A percentile compares a stretch with the other conserved stretches of the same genome.
phyloP scores from a whole-genome alignment of 2,329 filamentous ascomycete genomes.

The Microthyrium microscopicum region DNA sequence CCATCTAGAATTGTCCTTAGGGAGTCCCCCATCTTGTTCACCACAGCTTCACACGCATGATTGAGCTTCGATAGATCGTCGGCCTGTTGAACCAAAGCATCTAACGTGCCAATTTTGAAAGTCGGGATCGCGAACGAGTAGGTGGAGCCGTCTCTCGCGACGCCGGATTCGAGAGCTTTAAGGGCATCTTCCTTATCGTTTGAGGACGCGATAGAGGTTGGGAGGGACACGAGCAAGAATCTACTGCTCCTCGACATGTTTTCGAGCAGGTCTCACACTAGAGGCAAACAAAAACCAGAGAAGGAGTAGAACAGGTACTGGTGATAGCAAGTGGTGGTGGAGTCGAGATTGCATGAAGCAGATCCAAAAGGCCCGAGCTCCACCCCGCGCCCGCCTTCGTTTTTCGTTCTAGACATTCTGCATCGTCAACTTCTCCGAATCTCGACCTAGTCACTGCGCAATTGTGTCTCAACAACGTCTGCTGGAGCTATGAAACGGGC shows the following conservation, averaged over 20 bases:
- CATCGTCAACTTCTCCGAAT: too few species aligned
- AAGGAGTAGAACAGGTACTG: too few species aligned
- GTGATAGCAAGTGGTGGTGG: too few species aligned
- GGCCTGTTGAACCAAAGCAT: constrained; percentile 87
- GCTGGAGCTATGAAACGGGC: too few species aligned
- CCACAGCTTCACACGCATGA: constrained; percentile 59
- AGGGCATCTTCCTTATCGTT: constrained; percentile 69
- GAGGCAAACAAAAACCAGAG: too few species aligned
- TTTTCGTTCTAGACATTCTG: too few species aligned
- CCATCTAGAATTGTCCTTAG: constrained; percentile 68
- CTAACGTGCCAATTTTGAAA: constrained; percentile 95
- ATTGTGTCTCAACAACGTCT: too few species aligned
- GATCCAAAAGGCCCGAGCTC: too few species aligned
- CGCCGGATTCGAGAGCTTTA: constrained; percentile 52
- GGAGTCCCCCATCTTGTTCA: constrained; percentile 76
- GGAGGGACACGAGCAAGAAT: constrained; percentile 82
- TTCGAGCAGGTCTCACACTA: not conserved
- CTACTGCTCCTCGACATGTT: constrained; percentile 34
- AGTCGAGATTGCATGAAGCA: too few species aligned
- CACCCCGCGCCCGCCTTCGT: too few species aligned
- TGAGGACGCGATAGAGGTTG: constrained; percentile 69
- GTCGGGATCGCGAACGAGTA: constrained; percentile 69
- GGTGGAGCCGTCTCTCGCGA: constrained; percentile 57
- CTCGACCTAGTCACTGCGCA: too few species aligned
- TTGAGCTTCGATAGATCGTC: constrained; percentile 89